Conservation (phyloP, 306 rosid genomes). For the Vigna trinervia region DNA sequence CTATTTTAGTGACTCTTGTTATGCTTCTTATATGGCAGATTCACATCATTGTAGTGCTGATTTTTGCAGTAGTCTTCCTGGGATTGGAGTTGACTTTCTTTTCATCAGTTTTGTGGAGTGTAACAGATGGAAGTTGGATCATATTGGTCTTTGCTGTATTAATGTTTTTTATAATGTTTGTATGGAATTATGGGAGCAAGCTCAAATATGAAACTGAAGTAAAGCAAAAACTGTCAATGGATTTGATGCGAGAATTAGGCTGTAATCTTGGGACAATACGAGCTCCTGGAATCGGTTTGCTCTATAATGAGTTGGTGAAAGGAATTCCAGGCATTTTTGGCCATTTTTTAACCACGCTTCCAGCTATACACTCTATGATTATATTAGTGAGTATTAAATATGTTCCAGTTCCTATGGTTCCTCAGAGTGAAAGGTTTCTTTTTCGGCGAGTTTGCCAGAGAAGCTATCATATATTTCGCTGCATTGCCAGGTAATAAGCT, state of each 20-base stretch:
- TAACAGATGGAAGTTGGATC: slow-evolving; percentile 96
- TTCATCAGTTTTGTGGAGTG: slow-evolving; percentile 90
- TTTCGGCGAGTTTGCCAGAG: slow-evolving; percentile 90
- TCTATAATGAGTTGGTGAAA: slow-evolving; percentile 93
- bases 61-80: slow-evolving; percentile 73
- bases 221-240: slow-evolving; percentile 83
- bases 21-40: slow-evolving; percentile 99
- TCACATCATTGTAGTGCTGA: slow-evolving; percentile 71
- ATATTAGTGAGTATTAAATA: slow-evolving; percentile 93
- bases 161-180: slow-evolving; percentile 82
- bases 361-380: slow-evolving; percentile 76
- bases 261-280: slow-evolving; percentile 90
- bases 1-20: slow-evolving; percentile 84
- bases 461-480: slow-evolving; percentile 90
- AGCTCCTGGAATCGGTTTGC: slow-evolving; percentile 97
- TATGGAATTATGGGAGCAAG: slow-evolving; percentile 98
- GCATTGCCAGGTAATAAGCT: slow-evolving; percentile 85
- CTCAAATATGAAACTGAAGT: slow-evolving; percentile 97
- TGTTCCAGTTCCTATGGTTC: slow-evolving; percentile 91
- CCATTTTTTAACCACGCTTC: slow-evolving; percentile 84
- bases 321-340: slow-evolving; percentile 97
- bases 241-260: slow-evolving; percentile 88
- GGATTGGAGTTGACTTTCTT: slow-evolving; percentile 86
- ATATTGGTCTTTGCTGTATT: slow-evolving; percentile 80
- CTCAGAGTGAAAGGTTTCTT: slow-evolving; percentile 95